Base-by-base conservation (phyloP, 352 stramenopile species). In the Phytophthora constricta region DNA sequence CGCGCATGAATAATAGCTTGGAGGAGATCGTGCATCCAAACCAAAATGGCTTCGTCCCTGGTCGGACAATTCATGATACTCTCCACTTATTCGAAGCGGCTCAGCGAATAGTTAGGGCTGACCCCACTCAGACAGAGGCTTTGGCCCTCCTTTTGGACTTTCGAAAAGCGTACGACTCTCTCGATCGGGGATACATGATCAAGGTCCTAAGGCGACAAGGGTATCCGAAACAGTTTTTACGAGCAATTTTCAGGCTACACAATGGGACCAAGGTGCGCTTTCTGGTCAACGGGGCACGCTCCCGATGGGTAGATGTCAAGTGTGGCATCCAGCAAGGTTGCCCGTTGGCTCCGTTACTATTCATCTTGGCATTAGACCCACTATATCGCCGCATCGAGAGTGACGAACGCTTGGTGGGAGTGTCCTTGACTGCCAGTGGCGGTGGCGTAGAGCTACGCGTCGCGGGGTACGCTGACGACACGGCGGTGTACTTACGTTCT, bases 11-110 rank as follows among this genome's bases (percentile, higher is more conserved):
- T 5, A n/a, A 4, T 26, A 50, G 13, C 4, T n/a, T 45, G 10
- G 9, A 13, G 4, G 43, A 50, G 43, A 7, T 25, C 1, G 54
- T 52, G 0, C 41, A 16, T 13, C 5, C 2, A 0, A 41, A 26
- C 14, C 48, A 66, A 19, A 61, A 62, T 16, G 60, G 34, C 1
- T 62, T 62, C 9, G 51, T 58, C 4, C 50, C 51, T 3, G 26
- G 33, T 7, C 17, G 43, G 0, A 14, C 13, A 0, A 58, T 68
- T 7, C 60, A 68, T 8, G 26, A 23, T 5, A 46, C 31, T 2
- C 2, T 53, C 3, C 27, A 54, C 17, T 41, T 39, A 1, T 53
- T 48, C 22, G 7, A 16, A 2, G 58, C 39, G 2, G 58, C 58
- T 16, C 37, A 52, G 16, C 4, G 4, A 5, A 14, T 19, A 20